These are phyloP conservation scores for Tetrapisispora fleetii DNA, from an alignment of 805 yeast species.

Conservation along the genomic window DNA sequence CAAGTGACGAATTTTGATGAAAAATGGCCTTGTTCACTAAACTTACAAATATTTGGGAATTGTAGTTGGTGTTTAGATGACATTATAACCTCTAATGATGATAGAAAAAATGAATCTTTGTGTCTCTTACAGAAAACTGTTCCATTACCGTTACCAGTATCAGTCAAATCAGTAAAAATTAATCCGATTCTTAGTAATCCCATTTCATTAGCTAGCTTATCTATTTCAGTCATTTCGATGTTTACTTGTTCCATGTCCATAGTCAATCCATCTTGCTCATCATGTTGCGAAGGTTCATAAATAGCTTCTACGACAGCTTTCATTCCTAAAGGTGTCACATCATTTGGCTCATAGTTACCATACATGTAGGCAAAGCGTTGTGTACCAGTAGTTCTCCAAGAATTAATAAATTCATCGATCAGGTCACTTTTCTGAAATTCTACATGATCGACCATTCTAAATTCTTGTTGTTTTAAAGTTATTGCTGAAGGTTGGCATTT, in stretches of 20 bases:
- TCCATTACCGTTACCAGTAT: conserved; percentile 80
- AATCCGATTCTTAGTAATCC: conserved; percentile 72
- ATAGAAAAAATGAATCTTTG: conserved; percentile 77
- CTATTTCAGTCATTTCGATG: conserved; percentile 38
- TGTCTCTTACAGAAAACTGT: conserved; percentile 88
- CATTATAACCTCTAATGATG: conserved; percentile 78
- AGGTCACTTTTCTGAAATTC: conserved; percentile 71
- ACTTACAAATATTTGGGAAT: conserved; percentile 53
- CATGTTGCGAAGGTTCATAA: conserved; percentile 84
- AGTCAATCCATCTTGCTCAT: conserved; percentile 77
- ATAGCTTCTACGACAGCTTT: conserved; percentile 92
- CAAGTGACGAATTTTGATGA: conserved; percentile 92
- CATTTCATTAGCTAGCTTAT: conserved; percentile 43
- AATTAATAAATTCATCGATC: conserved; percentile 74
- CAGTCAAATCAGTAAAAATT: conserved; percentile 81
- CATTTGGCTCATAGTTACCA: conserved; percentile 72
- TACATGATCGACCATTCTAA: conserved; percentile 95
- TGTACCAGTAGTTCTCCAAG: conserved; percentile 82
- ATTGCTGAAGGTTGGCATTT: conserved; percentile 96
- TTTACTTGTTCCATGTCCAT: conserved; percentile 37
- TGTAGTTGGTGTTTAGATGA: conserved; percentile 69
- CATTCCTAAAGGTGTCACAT: conserved; percentile 73
- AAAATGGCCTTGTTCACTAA: conserved; percentile 52
- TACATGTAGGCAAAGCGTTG: conserved; percentile 82
- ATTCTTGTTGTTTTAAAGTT: conserved; percentile 79